Conservation (phyloP, 2,329 filamentous ascomycete genomes). For the Aspergillus sp. region DNA sequence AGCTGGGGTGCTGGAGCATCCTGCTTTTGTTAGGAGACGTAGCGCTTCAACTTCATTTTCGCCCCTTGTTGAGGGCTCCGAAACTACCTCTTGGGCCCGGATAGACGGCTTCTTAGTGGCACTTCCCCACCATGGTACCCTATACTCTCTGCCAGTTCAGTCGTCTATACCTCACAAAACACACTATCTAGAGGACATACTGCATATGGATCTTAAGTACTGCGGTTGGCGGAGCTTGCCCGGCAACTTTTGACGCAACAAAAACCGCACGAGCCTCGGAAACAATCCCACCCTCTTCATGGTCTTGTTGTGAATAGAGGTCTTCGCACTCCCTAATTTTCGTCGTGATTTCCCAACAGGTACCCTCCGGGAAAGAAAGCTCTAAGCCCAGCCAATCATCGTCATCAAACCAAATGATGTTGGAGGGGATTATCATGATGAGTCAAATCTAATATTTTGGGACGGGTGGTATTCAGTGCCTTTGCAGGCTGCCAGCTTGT, state of each 20-base stretch:
- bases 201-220: slow-evolving; percentile 5
- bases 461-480: no score
- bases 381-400: slow-evolving; percentile 1
- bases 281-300: background rate
- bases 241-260: background rate
- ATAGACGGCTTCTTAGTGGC: background rate
- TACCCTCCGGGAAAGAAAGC: slow-evolving; percentile 3
- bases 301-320: background rate
- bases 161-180: background rate
- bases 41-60: background rate
- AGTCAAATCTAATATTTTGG: background rate
- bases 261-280: slow-evolving; percentile 9
- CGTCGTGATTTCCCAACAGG: background rate
- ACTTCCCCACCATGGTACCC: slow-evolving; percentile 6
- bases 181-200: background rate
- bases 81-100: slow-evolving; percentile 2
- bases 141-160: background rate
- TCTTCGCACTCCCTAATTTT: slow-evolving; percentile 5
- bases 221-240: background rate
- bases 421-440: background rate
- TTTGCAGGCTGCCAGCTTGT: no score
- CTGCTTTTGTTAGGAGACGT: background rate
- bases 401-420: slow-evolving; percentile 11
- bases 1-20: background rate
- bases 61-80: background rate